Evolutionary conservation across 2,329 filamentous ascomycete genomes (phyloP), one percentile per base, ranked within the genome.

Genomic region (Trichothecium roseum): DNA sequence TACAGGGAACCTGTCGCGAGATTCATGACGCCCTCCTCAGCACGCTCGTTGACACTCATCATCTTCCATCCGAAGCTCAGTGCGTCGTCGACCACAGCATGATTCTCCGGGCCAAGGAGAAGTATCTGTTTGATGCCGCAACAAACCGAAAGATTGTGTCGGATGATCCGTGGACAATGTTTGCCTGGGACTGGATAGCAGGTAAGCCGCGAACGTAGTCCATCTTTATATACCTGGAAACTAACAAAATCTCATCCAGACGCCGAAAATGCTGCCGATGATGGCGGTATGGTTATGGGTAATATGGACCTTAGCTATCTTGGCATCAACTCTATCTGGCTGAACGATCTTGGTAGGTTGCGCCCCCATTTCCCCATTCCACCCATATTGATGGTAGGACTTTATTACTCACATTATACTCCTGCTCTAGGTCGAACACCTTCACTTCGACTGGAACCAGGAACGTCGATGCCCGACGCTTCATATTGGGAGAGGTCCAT

Each of bases 101-200:
- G 64, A 56, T 80, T 8, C 55, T 74, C 27, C 70, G 77, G 13
- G 72, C 74, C 7, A 72, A 71, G 42, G 73, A 76, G 45, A 69
- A 65, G 37, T 81, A 81, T 42, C 56, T 80, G 1, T 78, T 81
- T 41, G 64, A 87, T 47, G 77, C 75, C 39, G 57, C 60, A 13
- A 69, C 63, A 32, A 91, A 91, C 48, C 70, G 72, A 41, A 59
- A 68, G 5, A 70, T 88, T n/a, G 69, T 83, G 2, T 63, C 68
- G 5, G 81, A 85, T 40, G 79, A 88, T 47, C 74, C 72, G 20
- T 84, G 82, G 74, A 63, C 89, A n/a, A 70, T 77, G 38, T 80
- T 83, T 37, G 62, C 84, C n/a, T 93, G 85, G 85, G 72, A 76
- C 32, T 84, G 83, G 68, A 66, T 88, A 32, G 68, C 72, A 39